Evolutionary conservation across 2,329 filamentous ascomycete genomes (phyloP), one percentile per base, ranked within the genome.

Genomic region (Talaromyces amestolkiae): DNA sequence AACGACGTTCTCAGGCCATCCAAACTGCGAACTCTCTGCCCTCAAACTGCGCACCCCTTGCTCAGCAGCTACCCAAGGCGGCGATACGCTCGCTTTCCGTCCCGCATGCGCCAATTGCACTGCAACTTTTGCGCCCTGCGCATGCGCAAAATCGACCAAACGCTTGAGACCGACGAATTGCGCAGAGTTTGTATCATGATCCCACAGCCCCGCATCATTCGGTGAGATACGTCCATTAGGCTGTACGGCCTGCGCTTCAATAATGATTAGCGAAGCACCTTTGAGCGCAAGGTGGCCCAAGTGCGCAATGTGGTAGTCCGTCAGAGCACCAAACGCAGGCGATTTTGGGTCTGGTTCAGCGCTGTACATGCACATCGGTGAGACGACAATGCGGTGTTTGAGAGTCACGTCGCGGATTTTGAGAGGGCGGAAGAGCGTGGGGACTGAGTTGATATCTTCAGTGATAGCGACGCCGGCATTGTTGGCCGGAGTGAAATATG

Each of bases 21-120:
- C 86, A 60, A 82, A 82, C 13, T 82, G 76, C 27, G 81, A 82
- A 61, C 82, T 79, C 0, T 79, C 79, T 0, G 90, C 74, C 59
- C 68, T 71, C n/a, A 73, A 49, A 13, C 67, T 68, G 3, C 64
- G 65, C 62, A 68, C 63, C 1, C 72, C 70, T 2, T 64, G 62
- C 47, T 72, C 53, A 0, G 66, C 67, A 0, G 73, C 72, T 0
- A 79, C 22, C 78, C 78, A 81, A 0, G 86, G 85, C 0, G 85
- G 82, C 1, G 85, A 80, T 0, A 81, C 84, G 65, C 80, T 83
- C 1, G 85, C 84, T 70, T 88, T 88, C 31, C 86, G 76, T 8
- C 93, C 93, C 0, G 92, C 92, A 73, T 96, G 93, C 1, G 82
- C 89, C 2, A 96, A 84, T 79, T 97, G 93, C 69, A 96, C 89